A percentile compares a stretch with the other conserved stretches of the same genome.
These are phyloP conservation scores for Saxispiralis lemnorum DNA, from an alignment of 495 filamentous ascomycete genomes.

Conservation along the genomic window DNA sequence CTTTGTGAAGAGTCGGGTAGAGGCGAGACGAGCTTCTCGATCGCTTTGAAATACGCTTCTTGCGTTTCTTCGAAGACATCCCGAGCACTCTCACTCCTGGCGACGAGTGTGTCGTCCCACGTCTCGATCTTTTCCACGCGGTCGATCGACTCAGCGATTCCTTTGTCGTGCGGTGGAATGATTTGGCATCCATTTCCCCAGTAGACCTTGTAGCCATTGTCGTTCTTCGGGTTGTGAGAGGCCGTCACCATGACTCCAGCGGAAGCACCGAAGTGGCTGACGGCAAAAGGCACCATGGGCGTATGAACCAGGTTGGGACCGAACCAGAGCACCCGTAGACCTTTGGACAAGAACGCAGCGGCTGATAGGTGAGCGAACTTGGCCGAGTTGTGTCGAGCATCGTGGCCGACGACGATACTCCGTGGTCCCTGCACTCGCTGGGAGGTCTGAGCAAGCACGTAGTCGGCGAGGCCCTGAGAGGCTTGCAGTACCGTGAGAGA, in stretches of 20 bases:
- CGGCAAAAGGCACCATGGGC: conserved; percentile 51
- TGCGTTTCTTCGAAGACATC: conserved; percentile 22
- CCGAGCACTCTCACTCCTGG: conserved; percentile 19
- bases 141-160: conserved; percentile 43
- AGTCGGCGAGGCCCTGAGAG: conserved; percentile 51
- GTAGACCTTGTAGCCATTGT: conserved; percentile 65
- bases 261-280: conserved; percentile 36
- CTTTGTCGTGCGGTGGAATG: conserved; percentile 43
- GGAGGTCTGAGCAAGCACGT: conserved; percentile 27
- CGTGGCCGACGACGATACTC: conserved; percentile 44
- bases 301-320: conserved; percentile 36
- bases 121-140: conserved; percentile 35
- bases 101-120: conserved; percentile 32
- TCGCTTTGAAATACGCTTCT: conserved; percentile 17
- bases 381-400: conserved; percentile 49
- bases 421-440: conserved; percentile 20
- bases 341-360: conserved; percentile 43
- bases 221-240: conserved; percentile 50
- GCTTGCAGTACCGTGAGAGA: conserved; percentile 53
- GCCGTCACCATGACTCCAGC: conserved; percentile 61
- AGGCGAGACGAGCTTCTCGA: conserved; percentile 8
- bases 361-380: conserved; percentile 48
- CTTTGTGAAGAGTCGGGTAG: neutral
- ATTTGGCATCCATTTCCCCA: conserved; percentile 55
- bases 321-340: conserved; percentile 46